These are phyloP conservation scores for Takakia lepidozioides DNA, from an alignment of 225 moss, liverwort and hornwort species.

Conservation along the genomic window DNA sequence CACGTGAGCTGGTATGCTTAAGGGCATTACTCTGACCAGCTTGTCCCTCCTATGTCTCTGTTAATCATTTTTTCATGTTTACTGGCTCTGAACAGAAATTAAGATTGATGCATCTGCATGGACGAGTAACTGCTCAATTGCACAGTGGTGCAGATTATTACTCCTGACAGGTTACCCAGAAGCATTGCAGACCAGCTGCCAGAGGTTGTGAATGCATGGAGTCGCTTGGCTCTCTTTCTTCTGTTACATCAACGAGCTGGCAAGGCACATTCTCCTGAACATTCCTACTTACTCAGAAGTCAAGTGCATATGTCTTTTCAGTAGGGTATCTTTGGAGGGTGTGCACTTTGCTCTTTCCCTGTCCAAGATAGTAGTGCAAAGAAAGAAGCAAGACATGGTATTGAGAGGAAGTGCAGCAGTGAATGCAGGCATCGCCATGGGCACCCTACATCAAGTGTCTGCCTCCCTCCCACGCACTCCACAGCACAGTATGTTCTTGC, in stretches of 20 bases:
- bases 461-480: conserved; percentile 29
- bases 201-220: conserved; percentile 39
- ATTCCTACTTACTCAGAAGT: background rate
- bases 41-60: no score
- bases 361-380: background rate
- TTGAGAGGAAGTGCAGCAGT: background rate
- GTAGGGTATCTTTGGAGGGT: background rate
- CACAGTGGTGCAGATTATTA: conserved; percentile 26
- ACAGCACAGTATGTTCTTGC: conserved; percentile 18
- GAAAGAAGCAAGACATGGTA: background rate
- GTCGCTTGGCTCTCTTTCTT: conserved; percentile 43
- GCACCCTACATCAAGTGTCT: conserved; percentile 40
- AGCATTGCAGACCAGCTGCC: conserved; percentile 19
- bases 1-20: conserved; percentile 31
- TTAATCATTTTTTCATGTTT: background rate
- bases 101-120: background rate
- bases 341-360: background rate
- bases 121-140: background rate
- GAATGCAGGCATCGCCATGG: conserved; percentile 43
- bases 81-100: background rate
- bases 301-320: background rate
- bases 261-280: conserved; percentile 19
- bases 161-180: conserved; percentile 29
- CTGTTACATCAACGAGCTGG: conserved; percentile 40
- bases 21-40: background rate